Base-by-base conservation (phyloP, 257 asterid species). In the Echium plantagineum region DNA sequence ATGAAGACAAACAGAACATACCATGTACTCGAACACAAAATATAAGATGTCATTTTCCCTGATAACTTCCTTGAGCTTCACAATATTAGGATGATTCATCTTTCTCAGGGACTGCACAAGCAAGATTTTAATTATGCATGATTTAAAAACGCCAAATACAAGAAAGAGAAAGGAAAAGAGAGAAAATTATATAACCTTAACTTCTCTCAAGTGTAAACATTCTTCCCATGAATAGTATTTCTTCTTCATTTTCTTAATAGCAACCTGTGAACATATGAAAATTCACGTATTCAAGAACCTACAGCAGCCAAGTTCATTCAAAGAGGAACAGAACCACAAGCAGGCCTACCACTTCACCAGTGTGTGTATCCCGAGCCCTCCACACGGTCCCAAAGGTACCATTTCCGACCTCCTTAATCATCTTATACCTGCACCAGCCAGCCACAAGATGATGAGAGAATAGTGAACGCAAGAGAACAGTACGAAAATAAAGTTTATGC, bases 351-450 rank as follows among this genome's bases (percentile, higher is more conserved):
- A 89, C 94, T 88, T 91, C 98, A 66, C 94, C 94, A 79, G 90
- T 78, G 67, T 84, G 95, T 79, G 78, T 84, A 82, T 85, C 84
- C 55, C 86, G 61, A 65, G 97, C 98, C 65, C 90, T 80, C 97
- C 97, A 91, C 60, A 91, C 98, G 83, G 72, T 85, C 59, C 98
- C 98, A 72, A 91, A 91, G 18, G 98, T 88, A 71, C 97, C 98
- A 75, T 75, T 88, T 66, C 98, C 98, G 63, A 91, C 97, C 78
- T 91, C 98, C 74, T 75, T 84, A 65, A 89, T 86, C 71, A 88
- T 72, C 66, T 77, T 84, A 75, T 91, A 91, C 85, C 97, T 89
- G 81, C 72, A 76, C 30, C 20, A 69, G 18, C 48, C 48, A 38
- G 26, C 26, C 26, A 24, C 30, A 51, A 67, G 58, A 26, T 38